These are phyloP conservation scores for Silene coronaria DNA, from an alignment of 179 eudicot species.

Conservation along the genomic window DNA sequence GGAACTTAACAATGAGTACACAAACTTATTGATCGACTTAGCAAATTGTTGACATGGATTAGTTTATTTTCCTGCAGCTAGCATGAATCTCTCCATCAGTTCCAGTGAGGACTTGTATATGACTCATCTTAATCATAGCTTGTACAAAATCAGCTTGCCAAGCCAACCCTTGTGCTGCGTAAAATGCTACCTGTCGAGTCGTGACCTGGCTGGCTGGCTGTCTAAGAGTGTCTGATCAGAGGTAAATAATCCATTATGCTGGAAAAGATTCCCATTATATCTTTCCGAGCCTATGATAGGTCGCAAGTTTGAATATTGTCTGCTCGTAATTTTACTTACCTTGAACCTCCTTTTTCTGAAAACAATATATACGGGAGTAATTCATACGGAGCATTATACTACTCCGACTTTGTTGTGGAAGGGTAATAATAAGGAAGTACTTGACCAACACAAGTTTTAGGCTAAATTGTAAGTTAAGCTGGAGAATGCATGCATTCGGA, in stretches of 20 bases:
- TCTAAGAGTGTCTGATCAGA: slow-evolving; percentile 63
- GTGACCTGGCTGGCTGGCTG: slow-evolving; percentile 22
- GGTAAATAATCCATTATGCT: slow-evolving; percentile 48
- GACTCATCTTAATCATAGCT: slow-evolving; percentile 73
- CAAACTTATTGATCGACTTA: not conserved
- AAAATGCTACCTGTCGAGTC: slow-evolving; percentile 30
- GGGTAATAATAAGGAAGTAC: too few relatives aligned
- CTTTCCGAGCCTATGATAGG: too few relatives aligned
- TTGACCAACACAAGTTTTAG: too few relatives aligned
- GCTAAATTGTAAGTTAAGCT: too few relatives aligned
- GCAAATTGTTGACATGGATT: not conserved
- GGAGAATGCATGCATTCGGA: too few relatives aligned
- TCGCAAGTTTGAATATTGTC: too few relatives aligned
- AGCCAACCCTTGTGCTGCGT: slow-evolving; percentile 29
- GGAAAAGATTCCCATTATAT: slow-evolving; percentile 32
- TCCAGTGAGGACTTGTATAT: slow-evolving; percentile 48
- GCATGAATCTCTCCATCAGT: slow-evolving; percentile 50
- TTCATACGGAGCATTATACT: too few relatives aligned
- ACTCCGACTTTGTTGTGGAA: too few relatives aligned
- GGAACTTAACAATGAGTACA: not conserved
- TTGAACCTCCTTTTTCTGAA: too few relatives aligned
- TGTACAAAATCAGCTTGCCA: slow-evolving; percentile 49
- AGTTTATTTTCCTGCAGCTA: slow-evolving; percentile 54
- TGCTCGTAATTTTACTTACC: too few relatives aligned
- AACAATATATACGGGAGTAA: too few relatives aligned